A percentile compares a stretch with the other conserved stretches of the same genome.
Conservation (phyloP, 768 basidiomycete species). For the Heimioporus sp. region DNA sequence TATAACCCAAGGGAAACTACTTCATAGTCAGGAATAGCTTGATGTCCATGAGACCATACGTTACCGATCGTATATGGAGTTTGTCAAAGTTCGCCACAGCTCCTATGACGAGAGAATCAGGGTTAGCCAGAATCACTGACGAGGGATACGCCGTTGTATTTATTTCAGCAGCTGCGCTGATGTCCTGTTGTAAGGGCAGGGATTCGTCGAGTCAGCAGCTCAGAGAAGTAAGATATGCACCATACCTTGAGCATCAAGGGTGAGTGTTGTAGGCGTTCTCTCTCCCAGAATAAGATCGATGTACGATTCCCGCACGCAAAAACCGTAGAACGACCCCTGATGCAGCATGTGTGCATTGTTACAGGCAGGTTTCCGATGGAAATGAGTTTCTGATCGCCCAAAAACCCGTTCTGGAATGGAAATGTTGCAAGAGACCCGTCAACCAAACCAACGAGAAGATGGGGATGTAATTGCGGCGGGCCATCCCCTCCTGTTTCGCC, state of each 20-base stretch:
- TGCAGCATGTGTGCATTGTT: slow-evolving; percentile 49
- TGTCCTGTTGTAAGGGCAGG: slow-evolving; percentile 42
- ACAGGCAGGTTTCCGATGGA: slow-evolving; percentile 70
- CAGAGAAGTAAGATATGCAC: slow-evolving; percentile 1
- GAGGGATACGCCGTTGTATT: slow-evolving; percentile 47
- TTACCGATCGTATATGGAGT: slow-evolving; percentile 77
- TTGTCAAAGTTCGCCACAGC: slow-evolving; percentile 66
- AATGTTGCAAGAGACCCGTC: slow-evolving; percentile 71
- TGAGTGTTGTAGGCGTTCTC: slow-evolving; percentile 60
- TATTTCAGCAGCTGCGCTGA: slow-evolving; percentile 50
- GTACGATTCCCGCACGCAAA: slow-evolving; percentile 73
- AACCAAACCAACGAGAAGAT: slow-evolving; percentile 70
- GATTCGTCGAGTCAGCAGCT: neutral
- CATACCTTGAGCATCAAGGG: slow-evolving; percentile 68
- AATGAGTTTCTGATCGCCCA: slow-evolving; percentile 54
- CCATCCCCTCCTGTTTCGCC: slow-evolving; percentile 29
- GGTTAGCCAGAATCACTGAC: slow-evolving; percentile 58
- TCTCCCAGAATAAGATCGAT: slow-evolving; percentile 67
- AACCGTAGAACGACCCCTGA: slow-evolving; percentile 54
- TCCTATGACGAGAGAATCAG: slow-evolving; percentile 60
- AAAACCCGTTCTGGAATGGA: slow-evolving; percentile 39
- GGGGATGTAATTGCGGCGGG: slow-evolving; percentile 40
- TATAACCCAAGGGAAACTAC: slow-evolving; percentile 69
- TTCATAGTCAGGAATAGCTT: neutral
- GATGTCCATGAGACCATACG: slow-evolving; percentile 11